Evolutionary conservation across 495 filamentous ascomycete genomes (phyloP).

Genomic region (Pyrenula massariospora): DNA sequence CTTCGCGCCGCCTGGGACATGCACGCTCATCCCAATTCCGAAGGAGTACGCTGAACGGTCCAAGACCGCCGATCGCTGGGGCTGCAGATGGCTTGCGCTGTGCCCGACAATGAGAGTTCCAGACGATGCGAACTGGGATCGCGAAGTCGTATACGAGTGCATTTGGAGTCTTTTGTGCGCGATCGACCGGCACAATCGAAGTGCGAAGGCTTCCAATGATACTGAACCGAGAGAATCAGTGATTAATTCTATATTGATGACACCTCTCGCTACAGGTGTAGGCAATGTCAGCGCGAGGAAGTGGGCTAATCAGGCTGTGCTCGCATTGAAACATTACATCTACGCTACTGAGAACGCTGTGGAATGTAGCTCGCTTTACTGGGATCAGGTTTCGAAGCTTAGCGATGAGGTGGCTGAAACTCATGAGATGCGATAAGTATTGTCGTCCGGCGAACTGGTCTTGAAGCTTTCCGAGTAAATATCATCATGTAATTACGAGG

Average conservation of each 20-base stretch:
- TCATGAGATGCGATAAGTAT: too few relatives aligned
- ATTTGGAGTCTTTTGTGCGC: slow-evolving; percentile 36
- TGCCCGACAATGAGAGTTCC: slow-evolving; percentile 41
- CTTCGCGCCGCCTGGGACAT: slow-evolving; percentile 35
- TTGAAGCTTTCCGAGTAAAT: too few relatives aligned
- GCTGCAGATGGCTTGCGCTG: slow-evolving; percentile 30
- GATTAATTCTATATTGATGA: slow-evolving; percentile 32
- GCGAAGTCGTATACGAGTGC: slow-evolving; percentile 42
- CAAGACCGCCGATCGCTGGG: slow-evolving; percentile 16
- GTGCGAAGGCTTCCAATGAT: neutral
- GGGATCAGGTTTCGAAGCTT: slow-evolving; percentile 16
- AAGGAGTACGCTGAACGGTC: slow-evolving; percentile 5
- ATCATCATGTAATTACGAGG: too few relatives aligned
- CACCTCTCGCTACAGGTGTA: slow-evolving; percentile 33
- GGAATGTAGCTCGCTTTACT: slow-evolving; percentile 20
- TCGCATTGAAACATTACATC: slow-evolving; percentile 36
- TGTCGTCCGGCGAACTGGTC: too few relatives aligned
- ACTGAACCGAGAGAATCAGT: neutral
- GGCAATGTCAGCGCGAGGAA: slow-evolving; percentile 28
- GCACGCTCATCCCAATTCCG: slow-evolving; percentile 31
- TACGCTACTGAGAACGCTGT: slow-evolving; percentile 23
- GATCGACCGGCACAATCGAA: slow-evolving; percentile 31
- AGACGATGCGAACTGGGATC: slow-evolving; percentile 28
- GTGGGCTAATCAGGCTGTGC: slow-evolving; percentile 36
- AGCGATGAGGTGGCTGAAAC: slow-evolving; percentile 16